These are phyloP conservation scores for Aspergillus niger DNA, from an alignment of 2,329 filamentous ascomycete species.

Conservation along the genomic window DNA sequence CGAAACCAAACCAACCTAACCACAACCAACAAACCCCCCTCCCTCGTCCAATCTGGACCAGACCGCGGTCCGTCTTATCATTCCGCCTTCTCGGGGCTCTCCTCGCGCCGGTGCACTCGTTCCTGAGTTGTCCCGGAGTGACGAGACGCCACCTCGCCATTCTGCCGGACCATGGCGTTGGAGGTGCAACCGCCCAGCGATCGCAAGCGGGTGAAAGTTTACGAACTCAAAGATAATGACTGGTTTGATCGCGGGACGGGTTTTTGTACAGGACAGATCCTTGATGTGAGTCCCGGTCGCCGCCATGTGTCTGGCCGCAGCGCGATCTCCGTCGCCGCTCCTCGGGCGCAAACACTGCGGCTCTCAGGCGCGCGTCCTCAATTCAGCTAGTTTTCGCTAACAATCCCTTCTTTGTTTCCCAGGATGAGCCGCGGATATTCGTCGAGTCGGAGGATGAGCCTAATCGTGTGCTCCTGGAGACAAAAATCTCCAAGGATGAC, in stretches of 20 bases:
- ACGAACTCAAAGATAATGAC: conserved; percentile 97
- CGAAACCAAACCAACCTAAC: too few relatives aligned
- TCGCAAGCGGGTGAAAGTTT: conserved; percentile 85
- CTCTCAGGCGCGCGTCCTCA: conserved; percentile 19
- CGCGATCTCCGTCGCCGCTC: conserved; percentile 17
- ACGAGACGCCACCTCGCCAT: conserved; percentile 39
- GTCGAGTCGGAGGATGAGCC: conserved; percentile 94
- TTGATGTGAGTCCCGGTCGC: conserved; percentile 62
- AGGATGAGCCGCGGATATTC: conserved; percentile 82
- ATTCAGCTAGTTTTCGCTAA: conserved; percentile 17
- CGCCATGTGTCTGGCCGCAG: conserved; percentile 5
- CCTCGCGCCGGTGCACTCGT: conserved; percentile 38
- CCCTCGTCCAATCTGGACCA: conserved; percentile 18
- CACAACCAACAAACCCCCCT: conserved; percentile 1
- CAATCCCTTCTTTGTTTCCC: conserved; percentile 19
- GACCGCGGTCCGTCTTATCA: conserved; percentile 17
- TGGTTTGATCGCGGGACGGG: conserved; percentile 98
- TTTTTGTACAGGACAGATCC: conserved; percentile 80
- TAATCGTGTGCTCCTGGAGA: conserved; percentile 79
- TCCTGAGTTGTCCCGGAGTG: conserved; percentile 41
- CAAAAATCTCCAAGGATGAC: conserved; percentile 88
- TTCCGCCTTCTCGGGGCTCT: conserved; percentile 27
- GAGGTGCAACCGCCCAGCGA: conserved; percentile 51
- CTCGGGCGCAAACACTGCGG: conserved; percentile 23
- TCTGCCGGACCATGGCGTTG: conserved; percentile 49